Conservation (phyloP, 139 green algal species). For the Chara braunii region DNA sequence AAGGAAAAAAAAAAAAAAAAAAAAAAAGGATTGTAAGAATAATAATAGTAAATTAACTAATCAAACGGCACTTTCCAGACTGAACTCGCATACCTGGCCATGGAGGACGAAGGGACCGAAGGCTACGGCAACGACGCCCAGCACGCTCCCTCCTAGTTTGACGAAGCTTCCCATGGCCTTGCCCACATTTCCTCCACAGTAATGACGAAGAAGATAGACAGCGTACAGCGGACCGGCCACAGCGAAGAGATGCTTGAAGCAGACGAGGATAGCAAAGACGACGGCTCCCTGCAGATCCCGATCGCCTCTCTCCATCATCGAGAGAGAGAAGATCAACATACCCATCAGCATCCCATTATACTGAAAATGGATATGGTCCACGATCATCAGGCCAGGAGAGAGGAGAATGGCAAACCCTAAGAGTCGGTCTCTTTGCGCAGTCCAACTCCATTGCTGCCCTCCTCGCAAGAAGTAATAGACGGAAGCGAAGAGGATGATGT, state of each 20-base stretch:
- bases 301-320: slow-evolving; percentile 11
- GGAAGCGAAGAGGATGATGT: not conserved
- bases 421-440: slow-evolving; percentile 3
- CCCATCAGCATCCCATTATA: slow-evolving; percentile 94
- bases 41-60: not conserved
- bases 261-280: slow-evolving; percentile 77
- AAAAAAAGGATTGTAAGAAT: too few species aligned
- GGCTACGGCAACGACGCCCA: slow-evolving; percentile 13
- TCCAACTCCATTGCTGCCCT: slow-evolving; percentile 8
- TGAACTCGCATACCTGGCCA: slow-evolving; percentile 10
- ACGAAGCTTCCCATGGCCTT: slow-evolving; percentile 59
- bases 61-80: not conserved
- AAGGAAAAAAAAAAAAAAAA: too few species aligned
- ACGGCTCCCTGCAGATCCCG: slow-evolving; percentile 26
- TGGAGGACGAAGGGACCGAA: slow-evolving; percentile 39
- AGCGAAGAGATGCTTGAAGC: slow-evolving; percentile 89
- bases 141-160: slow-evolving; percentile 55
- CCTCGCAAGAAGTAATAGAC: slow-evolving; percentile 5
- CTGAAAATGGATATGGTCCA: slow-evolving; percentile 98
- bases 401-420: slow-evolving; percentile 17
- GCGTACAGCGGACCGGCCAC: slow-evolving; percentile 72
- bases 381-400: slow-evolving; percentile 71
- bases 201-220: slow-evolving; percentile 59
- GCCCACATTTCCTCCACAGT: slow-evolving; percentile 11
- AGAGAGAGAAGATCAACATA: slow-evolving; percentile 36